Evolutionary conservation across 306 rosid genomes (phyloP).

Genomic region (Medicago ruthenica): DNA sequence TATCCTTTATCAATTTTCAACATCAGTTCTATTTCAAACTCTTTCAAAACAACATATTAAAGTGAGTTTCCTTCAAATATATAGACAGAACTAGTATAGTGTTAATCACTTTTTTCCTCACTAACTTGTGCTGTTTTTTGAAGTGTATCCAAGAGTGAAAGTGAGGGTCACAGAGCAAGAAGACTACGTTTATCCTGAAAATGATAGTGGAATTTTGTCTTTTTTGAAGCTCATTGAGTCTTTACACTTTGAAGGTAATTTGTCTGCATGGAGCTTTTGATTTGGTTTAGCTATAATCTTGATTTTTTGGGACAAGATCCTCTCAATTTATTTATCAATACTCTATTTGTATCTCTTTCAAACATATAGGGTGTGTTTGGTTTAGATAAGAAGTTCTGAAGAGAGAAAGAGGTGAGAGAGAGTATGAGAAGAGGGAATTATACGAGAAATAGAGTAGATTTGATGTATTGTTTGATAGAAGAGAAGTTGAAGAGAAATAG

Average conservation of each 20-base stretch:
- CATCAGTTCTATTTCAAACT: not conserved
- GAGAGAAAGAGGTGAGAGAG: no score
- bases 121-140: slow-evolving; percentile 26
- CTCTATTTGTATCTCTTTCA: no score
- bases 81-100: not conserved
- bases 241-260: slow-evolving; percentile 44
- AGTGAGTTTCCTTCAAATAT: slow-evolving; percentile 40
- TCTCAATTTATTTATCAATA: no score
- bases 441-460: no score
- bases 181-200: slow-evolving; percentile 38
- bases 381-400: no score
- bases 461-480: no score
- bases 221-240: slow-evolving; percentile 43
- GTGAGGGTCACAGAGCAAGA: slow-evolving; percentile 54
- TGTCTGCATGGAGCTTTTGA: not conserved
- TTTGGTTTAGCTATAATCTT: slow-evolving; percentile 16
- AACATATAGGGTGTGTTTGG: no score
- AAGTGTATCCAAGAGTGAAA: slow-evolving; percentile 64
- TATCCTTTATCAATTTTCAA: not conserved
- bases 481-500: no score
- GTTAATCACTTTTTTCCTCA: not conserved
- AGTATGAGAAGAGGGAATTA: no score
- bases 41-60: not conserved
- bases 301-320: not conserved
- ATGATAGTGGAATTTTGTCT: slow-evolving; percentile 33